Conservation (phyloP, 1,139 yeast species). For the Saccharomycopsis crataegensis region DNA sequence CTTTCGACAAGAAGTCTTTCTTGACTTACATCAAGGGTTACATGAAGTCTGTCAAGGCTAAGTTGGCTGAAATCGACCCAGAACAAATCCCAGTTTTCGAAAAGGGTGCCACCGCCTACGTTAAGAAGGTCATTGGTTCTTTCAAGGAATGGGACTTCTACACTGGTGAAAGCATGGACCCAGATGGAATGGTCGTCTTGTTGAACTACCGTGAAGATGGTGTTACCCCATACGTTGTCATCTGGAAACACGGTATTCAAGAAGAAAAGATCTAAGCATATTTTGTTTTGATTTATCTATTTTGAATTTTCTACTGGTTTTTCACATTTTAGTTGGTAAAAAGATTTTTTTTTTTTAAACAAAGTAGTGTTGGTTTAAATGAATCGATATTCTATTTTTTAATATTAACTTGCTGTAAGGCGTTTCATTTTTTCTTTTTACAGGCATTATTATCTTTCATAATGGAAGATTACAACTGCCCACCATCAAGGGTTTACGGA, state of each 20-base stretch:
- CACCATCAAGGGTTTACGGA: no score
- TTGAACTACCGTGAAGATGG: conserved; percentile 99
- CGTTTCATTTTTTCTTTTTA: no score
- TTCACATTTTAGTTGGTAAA: not conserved
- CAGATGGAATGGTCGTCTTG: conserved; percentile 96
- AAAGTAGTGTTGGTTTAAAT: no score
- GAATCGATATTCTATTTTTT: no score
- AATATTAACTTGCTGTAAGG: no score
- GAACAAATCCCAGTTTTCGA: conserved; percentile 81
- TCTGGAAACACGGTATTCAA: conserved; percentile 97
- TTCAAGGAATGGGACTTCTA: conserved; percentile 99
- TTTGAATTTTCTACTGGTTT: not conserved
- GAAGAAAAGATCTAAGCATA: conserved; percentile 73
- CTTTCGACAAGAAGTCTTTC: conserved; percentile 96
- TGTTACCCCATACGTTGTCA: conserved; percentile 90
- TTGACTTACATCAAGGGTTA: conserved; percentile 93
- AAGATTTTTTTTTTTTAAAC: no score
- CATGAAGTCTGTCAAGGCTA: conserved; percentile 92
- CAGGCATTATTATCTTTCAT: no score
- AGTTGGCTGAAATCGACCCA: conserved; percentile 83
- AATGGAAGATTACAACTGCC: no score
- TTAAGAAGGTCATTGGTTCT: conserved; percentile 88
- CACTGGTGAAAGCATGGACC: conserved; percentile 99
- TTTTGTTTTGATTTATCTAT: not conserved
- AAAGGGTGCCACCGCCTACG: conserved; percentile 94